Conservation (phyloP, 306 rosid genomes). For the Citrullus colocynthis region DNA sequence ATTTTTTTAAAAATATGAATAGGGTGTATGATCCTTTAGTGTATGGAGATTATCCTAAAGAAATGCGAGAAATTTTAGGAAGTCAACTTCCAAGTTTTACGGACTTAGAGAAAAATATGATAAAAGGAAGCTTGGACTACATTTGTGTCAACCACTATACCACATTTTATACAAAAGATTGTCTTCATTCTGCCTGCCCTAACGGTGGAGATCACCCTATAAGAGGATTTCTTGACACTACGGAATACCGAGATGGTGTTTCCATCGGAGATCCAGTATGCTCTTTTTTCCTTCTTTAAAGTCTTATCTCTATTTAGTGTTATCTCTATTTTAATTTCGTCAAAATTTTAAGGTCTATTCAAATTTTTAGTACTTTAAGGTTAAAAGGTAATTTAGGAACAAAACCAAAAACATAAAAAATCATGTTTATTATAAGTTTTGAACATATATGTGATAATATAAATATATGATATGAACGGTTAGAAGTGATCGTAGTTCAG, state of each 20-base stretch:
- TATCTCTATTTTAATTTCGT: too few species aligned
- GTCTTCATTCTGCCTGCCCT: slow-evolving; percentile 27
- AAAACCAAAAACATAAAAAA: too few species aligned
- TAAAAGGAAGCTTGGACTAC: slow-evolving; percentile 44
- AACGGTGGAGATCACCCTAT: slow-evolving; percentile 23
- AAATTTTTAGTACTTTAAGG: too few species aligned
- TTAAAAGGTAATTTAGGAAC: too few species aligned
- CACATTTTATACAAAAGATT: slow-evolving; percentile 40
- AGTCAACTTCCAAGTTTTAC: slow-evolving; percentile 35
- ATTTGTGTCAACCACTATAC: slow-evolving; percentile 51
- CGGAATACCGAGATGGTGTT: slow-evolving; percentile 27
- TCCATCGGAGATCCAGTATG: slow-evolving; percentile 47
- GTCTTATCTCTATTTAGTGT: too few species aligned
- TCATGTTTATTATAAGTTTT: too few species aligned
- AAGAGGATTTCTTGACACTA: slow-evolving; percentile 26
- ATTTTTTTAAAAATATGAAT: neutral
- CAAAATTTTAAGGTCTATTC: neutral
- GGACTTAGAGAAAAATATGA: slow-evolving; percentile 19
- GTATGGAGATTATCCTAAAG: slow-evolving; percentile 48
- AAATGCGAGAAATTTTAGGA: slow-evolving; percentile 40
- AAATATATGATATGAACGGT: too few species aligned
- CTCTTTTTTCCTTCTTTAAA: neutral
- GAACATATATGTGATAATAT: too few species aligned
- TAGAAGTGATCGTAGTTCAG: too few species aligned
- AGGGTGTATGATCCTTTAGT: slow-evolving; percentile 45